Conservation (phyloP, 805 yeast genomes). For the Lipomyces spencermartinsiae region DNA sequence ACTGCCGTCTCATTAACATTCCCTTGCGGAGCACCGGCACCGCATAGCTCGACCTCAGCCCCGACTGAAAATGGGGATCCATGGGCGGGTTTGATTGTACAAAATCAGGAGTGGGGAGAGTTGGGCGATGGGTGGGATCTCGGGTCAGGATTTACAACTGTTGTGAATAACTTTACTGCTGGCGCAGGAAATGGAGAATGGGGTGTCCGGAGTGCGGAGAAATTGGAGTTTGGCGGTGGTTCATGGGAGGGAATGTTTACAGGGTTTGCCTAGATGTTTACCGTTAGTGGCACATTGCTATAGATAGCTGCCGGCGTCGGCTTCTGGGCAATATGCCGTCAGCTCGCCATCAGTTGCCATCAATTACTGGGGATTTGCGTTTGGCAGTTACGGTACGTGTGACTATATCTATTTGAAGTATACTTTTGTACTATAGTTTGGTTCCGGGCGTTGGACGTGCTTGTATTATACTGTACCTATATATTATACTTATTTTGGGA, state of each 20-base stretch:
- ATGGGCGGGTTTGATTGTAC: slow-evolving; percentile 7
- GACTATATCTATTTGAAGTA: too few relatives aligned
- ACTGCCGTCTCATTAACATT: not conserved
- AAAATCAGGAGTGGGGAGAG: slow-evolving; percentile 10
- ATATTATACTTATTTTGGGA: too few relatives aligned
- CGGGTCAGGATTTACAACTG: slow-evolving; percentile 12
- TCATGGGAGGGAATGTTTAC: slow-evolving; percentile 15
- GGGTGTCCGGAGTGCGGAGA: not conserved
- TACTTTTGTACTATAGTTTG: too few relatives aligned
- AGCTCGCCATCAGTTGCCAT: too few relatives aligned
- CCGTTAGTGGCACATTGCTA: too few relatives aligned
- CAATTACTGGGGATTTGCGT: too few relatives aligned
- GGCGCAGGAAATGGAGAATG: not conserved
- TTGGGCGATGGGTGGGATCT: slow-evolving; percentile 17
- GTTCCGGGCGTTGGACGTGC: too few relatives aligned
- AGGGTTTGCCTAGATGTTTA: slow-evolving; percentile 5
- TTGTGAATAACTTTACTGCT: not conserved
- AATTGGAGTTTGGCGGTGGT: not conserved
- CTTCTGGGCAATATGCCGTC: too few relatives aligned
- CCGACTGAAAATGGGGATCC: slow-evolving; percentile 1
- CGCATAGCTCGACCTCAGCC: not conserved
- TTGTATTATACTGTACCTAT: too few relatives aligned
- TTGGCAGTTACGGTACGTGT: too few relatives aligned
- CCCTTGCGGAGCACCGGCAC: not conserved
- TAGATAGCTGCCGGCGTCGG: too few relatives aligned